Evolutionary conservation across 106 monocot genomes (phyloP).

Genomic region (Dendrobium huoshanense): DNA sequence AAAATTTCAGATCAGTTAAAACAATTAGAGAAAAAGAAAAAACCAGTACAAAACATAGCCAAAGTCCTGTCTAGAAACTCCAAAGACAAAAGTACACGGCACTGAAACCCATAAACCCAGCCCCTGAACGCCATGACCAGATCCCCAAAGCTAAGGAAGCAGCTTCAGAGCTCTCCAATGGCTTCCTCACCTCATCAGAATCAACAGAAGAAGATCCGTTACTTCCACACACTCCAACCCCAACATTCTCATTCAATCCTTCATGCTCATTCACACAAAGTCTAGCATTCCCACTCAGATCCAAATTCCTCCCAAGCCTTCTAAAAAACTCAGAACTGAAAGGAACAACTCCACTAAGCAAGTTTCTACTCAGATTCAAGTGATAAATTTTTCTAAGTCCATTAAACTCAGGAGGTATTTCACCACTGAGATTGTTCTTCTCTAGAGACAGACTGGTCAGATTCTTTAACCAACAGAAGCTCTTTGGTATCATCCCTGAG

Average conservation of each 20-base stretch:
- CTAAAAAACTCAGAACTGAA: conserved; percentile 44
- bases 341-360: conserved; percentile 57
- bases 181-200: conserved; percentile 15
- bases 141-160: background rate
- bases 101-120: background rate
- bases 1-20: no score
- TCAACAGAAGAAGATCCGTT: conserved; percentile 7
- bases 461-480: conserved; percentile 44
- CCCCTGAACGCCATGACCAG: background rate
- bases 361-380: conserved; percentile 79
- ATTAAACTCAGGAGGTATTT: conserved; percentile 43
- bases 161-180: conserved; percentile 9
- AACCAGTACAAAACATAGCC: no score
- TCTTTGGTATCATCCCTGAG: conserved; percentile 55
- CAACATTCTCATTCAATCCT: conserved; percentile 1
- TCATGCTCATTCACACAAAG: conserved; percentile 39
- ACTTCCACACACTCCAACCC: conserved; percentile 11
- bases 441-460: conserved; percentile 69
- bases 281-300: conserved; percentile 64
- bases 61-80: background rate
- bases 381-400: conserved; percentile 57
- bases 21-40: no score
- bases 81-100: background rate
- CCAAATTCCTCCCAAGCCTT: conserved; percentile 78
- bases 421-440: conserved; percentile 62